Conservation (phyloP, 1,284 basidiomycete genomes). For the Trametes polyzona region DNA sequence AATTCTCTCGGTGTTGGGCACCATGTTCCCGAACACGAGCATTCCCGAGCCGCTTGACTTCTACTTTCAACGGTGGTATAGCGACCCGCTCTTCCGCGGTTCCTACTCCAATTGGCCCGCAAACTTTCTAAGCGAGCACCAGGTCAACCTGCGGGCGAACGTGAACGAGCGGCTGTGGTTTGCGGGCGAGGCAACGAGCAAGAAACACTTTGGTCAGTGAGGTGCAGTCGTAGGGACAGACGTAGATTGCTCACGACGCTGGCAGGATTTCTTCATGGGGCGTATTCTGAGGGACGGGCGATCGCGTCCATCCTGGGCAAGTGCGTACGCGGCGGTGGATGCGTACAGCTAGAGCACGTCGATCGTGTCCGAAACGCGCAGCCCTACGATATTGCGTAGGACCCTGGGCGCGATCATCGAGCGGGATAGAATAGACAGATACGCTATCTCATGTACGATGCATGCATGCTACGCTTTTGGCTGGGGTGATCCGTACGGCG, state of each 20-base stretch:
- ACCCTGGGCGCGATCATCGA: neutral
- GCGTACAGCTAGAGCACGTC: slow-evolving; percentile 32
- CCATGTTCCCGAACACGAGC: slow-evolving; percentile 59
- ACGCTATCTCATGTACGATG: too few species aligned
- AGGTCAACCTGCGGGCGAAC: slow-evolving; percentile 61
- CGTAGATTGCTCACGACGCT: neutral
- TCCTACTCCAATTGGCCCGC: slow-evolving; percentile 75
- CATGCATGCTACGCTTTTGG: too few species aligned
- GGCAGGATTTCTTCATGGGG: slow-evolving; percentile 42
- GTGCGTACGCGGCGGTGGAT: slow-evolving; percentile 30
- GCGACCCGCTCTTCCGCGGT: slow-evolving; percentile 62
- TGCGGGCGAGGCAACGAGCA: slow-evolving; percentile 65
- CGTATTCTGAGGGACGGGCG: slow-evolving; percentile 39
- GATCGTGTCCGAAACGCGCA: slow-evolving; percentile 34
- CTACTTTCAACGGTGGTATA: slow-evolving; percentile 59
- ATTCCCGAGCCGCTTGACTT: slow-evolving; percentile 59
- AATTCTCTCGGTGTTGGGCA: slow-evolving; percentile 54
- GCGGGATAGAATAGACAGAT: neutral
- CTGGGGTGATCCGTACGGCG: too few species aligned
- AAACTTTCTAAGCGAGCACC: slow-evolving; percentile 54
- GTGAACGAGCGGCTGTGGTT: slow-evolving; percentile 59
- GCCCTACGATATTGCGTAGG: slow-evolving; percentile 28
- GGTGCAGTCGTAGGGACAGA: too few species aligned
- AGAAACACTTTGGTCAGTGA: slow-evolving; percentile 57
- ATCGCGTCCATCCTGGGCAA: slow-evolving; percentile 31